Base-by-base conservation (phyloP, 176 grass and related monocot genomes). In the Aegilops speltoides region DNA sequence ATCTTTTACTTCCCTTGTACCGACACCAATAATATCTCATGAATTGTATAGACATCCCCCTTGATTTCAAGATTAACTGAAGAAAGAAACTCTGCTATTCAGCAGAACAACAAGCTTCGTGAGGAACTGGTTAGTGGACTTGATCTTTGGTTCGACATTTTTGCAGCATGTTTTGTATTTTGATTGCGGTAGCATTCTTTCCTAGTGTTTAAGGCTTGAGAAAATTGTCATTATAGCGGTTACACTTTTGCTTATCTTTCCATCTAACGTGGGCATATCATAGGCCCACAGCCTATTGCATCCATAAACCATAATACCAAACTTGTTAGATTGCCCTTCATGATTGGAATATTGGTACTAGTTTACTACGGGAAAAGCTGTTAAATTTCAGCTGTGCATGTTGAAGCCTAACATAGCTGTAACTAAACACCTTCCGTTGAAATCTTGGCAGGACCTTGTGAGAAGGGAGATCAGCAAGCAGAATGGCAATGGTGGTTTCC, bases 11-110 rank as follows among this genome's bases (percentile, higher is more conserved):
- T 83, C 36, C 52, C 24, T 78, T 71, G 23, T 82, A 45, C n/a
- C 65, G 26, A 9, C 12, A 40, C 36, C 46, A 85, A 73, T 84
- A 77, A 85, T 80, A 12, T 77, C 13, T 88, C 38, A 54, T 74
- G 45, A 64, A 64, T 77, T 48, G 52, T 69, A 9, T 84, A 90
- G 82, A 68, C 91, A 84, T 78, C 78, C 12, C 59, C 79, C 25
- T 52, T 97, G 68, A 90, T 95, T 88, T 93, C 83, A 48, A 93
- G 80, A 86, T 95, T 97, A 89, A 88, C 40, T 8, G 87, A 88
- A 84, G 95, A 97, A 84, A 97, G 87, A 78, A 93, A 91, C 79
- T 86, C 86, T 86, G 88, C 82, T 82, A 66, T 93, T 91, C 92
- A 93, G 68, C 86, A 95, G 77, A 95, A 93, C 87, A 90, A 88